Evolutionary conservation across 2,329 filamentous ascomycete species (phyloP), one percentile per base, ranked within the genome.

Genomic region (Beauveria medogensis): DNA sequence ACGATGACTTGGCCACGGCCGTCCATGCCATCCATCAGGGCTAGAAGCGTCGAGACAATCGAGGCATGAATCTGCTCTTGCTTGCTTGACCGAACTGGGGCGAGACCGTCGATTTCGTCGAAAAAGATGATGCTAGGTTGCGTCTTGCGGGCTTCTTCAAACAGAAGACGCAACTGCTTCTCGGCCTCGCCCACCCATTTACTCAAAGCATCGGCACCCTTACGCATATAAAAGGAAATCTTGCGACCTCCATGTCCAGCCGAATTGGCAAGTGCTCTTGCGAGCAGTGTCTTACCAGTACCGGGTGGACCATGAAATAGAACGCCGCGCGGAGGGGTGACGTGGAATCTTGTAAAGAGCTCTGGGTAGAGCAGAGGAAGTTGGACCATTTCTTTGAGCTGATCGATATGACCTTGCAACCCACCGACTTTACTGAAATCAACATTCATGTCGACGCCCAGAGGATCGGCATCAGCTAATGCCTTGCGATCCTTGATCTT

Each of bases 101-200:
- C 94, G 65, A 99, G 81, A 60, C 94, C 94, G 75, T 99, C 94
- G 67, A 99, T 99, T 73, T 99, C 94, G 72, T 99, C 94, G 68
- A 99, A 97, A 78, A 99, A 99, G 73, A 99, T 99, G 74, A 99
- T 99, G 73, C 93, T 97, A 0, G 94, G 94, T 70, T 99, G 94
- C 1, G 89, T 97, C 72, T 92, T 94, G 64, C 93, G 84, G 18
- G 94, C 94, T 74, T 99, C 94, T 68, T 97, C 94, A 65, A 99
- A 99, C 5, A 99, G 81, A 61, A 97, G 78, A 51, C 94, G 87
- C 59, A 99, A 83, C 72, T 99, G 94, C 74, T 93, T 89, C 75
- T 99, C 94, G 10, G 95, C 94, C 75, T 99, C 94, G 71, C 94
- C 94, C 57, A 99, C 94, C 94, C 94, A 99, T 75, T 99, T 99